Conservation (phyloP, 2,329 filamentous ascomycete genomes). For the Fusarium armeniacum region DNA sequence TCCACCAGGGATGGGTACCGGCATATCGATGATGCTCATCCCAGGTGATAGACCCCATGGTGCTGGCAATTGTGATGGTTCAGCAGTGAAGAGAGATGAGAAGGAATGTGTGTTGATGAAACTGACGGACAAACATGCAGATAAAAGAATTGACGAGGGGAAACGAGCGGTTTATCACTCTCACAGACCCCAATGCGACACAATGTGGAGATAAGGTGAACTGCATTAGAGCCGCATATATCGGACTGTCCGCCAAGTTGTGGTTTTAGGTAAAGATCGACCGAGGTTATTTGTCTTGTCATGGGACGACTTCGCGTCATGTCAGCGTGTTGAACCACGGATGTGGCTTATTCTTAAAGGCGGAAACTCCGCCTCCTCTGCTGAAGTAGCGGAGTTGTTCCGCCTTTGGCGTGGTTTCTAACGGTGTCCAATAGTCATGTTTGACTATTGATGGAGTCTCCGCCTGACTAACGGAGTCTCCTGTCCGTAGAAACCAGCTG, state of each 20-base stretch:
- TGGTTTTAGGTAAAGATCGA: constrained; percentile 18
- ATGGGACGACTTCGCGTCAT: not conserved
- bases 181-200: not conserved
- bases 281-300: not conserved
- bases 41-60: constrained; percentile 55
- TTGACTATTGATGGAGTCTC: not conserved
- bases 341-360: not conserved
- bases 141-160: constrained; percentile 5
- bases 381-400: constrained; percentile 15
- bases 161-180: constrained; percentile 22
- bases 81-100: rapidly evolving
- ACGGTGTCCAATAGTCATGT: constrained; percentile 1
- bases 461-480: constrained; percentile 23
- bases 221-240: not conserved
- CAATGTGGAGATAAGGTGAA: constrained; percentile 18
- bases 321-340: not conserved
- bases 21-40: constrained; percentile 51
- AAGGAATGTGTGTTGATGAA: too few relatives aligned
- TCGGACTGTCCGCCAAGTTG: constrained; percentile 13
- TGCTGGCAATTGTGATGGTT: rapidly evolving
- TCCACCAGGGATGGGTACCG: constrained; percentile 61
- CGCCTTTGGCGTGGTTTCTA: not conserved
- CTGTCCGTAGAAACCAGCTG: constrained; percentile 5
- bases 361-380: constrained; percentile 27
- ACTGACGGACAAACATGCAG: not conserved